A percentile compares a stretch with the other conserved stretches of the same genome.
These are phyloP conservation scores for Backusella morwellensis DNA, from an alignment of 192 early-diverging fungal species.

Conservation along the genomic window DNA sequence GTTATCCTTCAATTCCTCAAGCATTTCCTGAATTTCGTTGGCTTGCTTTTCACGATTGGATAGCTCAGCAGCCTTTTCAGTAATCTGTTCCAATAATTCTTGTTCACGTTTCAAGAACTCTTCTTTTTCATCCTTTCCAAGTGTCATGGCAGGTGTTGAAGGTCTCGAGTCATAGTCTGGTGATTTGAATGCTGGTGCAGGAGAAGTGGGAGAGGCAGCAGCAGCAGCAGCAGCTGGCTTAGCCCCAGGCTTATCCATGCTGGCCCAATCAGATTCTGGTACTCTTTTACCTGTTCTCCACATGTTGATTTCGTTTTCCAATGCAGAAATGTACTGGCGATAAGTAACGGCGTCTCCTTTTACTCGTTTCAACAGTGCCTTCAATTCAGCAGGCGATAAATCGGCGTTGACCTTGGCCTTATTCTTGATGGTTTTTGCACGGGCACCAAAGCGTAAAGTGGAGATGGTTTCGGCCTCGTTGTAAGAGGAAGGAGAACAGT, in stretches of 20 bases:
- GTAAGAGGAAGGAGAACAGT: slow-evolving; percentile 94
- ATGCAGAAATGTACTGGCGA: slow-evolving; percentile 76
- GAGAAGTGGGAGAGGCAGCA: neutral
- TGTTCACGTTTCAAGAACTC: slow-evolving; percentile 95
- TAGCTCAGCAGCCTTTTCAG: slow-evolving; percentile 87
- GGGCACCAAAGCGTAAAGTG: slow-evolving; percentile 94
- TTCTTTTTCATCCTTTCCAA: slow-evolving; percentile 89
- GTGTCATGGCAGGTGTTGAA: slow-evolving; percentile 74
- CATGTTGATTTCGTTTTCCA: slow-evolving; percentile 86
- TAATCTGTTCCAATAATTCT: slow-evolving; percentile 89
- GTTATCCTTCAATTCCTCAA: slow-evolving; percentile 66
- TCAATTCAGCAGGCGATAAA: slow-evolving; percentile 91
- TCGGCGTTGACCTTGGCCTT: slow-evolving; percentile 98
- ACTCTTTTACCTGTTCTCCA: slow-evolving; percentile 87
- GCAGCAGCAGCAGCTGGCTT: neutral
- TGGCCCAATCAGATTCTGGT: slow-evolving; percentile 59
- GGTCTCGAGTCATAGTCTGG: slow-evolving; percentile 55
- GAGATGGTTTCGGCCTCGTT: slow-evolving; percentile 96
- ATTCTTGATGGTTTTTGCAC: slow-evolving; percentile 99
- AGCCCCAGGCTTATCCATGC: slow-evolving; percentile 33
- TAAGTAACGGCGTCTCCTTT: slow-evolving; percentile 79
- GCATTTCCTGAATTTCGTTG: slow-evolving; percentile 70
- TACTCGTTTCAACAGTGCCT: slow-evolving; percentile 86
- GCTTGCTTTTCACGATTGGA: slow-evolving; percentile 57
- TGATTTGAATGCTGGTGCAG: slow-evolving; percentile 47